Base-by-base conservation (phyloP, 2,329 filamentous ascomycete species). In the Aciculosporium take region DNA sequence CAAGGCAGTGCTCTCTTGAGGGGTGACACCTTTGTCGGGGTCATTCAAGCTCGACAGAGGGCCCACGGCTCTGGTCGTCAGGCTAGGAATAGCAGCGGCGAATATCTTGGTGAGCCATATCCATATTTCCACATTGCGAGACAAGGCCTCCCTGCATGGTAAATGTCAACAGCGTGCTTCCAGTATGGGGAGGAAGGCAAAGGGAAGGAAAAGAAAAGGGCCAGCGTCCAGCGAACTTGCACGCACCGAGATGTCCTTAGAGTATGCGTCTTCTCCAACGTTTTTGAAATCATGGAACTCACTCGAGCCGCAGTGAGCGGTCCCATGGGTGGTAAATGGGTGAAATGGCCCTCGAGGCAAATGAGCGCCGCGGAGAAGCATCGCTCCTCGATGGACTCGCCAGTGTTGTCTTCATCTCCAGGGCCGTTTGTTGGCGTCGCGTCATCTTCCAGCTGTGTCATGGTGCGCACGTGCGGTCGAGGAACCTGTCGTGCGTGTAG, bases 81-180 rank as follows among this genome's bases (percentile, higher is more conserved):
- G 62, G 41, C 68, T 72, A 2, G 74, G 74, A 39, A 80, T 71
- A 8, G 76, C 74, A 25, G 73, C 70, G 15, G 66, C 69, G 51
- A 81, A 77, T 47, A 77, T 75, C 44, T 69, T 68, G 23, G 73
- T 72, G 44, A 81, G 61, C 63, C 75, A 77, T 49, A 79, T 71
- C 76, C 76, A 81, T 43, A 80, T 72, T 46, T 72, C 70, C 23
- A 81, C 70, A 48, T 80, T 81, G 45, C 69, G 69, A 4, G 75
- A 74, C 30, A 81, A 58, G 3, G 67, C 65, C 54, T 79, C 76
- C 48, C 74, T 78, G 27, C 20, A 30, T 13, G 4, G 24, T 13
- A 27, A 45, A 12, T 29, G 24, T 34, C 21, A 23, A 55, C 48
- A 30, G 29, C 18, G 10, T 15, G 30, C 15, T n/a, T n/a, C n/a